Evolutionary conservation across 2,329 filamentous ascomycete genomes (phyloP).

Genomic region (Sclerotinia glacialis): DNA sequence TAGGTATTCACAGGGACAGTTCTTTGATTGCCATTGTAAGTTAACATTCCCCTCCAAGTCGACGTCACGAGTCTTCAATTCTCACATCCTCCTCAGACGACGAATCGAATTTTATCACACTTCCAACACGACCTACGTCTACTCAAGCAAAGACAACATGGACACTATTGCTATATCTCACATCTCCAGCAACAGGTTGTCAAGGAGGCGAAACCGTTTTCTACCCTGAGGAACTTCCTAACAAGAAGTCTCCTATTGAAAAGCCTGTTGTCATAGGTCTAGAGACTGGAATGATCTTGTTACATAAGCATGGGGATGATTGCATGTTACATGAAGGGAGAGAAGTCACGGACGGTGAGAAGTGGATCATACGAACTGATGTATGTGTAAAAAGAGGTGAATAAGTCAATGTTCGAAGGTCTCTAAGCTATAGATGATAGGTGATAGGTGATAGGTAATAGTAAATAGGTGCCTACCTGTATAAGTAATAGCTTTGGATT

Average conservation of each 20-base stretch:
- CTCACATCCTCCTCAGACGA: constrained; percentile 59
- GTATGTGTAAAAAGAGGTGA: constrained; percentile 58
- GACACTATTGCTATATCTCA: constrained; percentile 87
- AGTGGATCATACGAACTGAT: constrained; percentile 88
- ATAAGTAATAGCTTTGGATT: background rate
- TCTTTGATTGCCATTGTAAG: constrained; percentile 90
- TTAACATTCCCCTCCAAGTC: constrained; percentile 32
- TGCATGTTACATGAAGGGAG: constrained; percentile 88
- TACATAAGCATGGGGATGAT: constrained; percentile 86
- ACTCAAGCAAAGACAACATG: constrained; percentile 72
- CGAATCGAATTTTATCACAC: constrained; percentile 71
- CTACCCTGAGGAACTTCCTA: constrained; percentile 65
- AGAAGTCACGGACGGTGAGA: constrained; percentile 76
- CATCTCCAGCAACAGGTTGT: constrained; percentile 70
- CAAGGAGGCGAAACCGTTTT: constrained; percentile 88
- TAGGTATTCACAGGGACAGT: constrained; percentile 80
- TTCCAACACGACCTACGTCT: constrained; percentile 47
- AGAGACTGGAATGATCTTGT: constrained; percentile 79
- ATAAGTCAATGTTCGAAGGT: background rate
- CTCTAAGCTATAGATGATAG: background rate
- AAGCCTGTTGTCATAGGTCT: constrained; percentile 70
- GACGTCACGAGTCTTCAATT: constrained; percentile 19
- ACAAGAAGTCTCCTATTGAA: constrained; percentile 44
- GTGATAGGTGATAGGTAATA: background rate
- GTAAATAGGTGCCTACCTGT: background rate